A percentile compares a stretch with the other conserved stretches of the same genome.
These are phyloP conservation scores for Hypomontagnella submonticulosa DNA, from an alignment of 495 filamentous ascomycete species.

Conservation along the genomic window DNA sequence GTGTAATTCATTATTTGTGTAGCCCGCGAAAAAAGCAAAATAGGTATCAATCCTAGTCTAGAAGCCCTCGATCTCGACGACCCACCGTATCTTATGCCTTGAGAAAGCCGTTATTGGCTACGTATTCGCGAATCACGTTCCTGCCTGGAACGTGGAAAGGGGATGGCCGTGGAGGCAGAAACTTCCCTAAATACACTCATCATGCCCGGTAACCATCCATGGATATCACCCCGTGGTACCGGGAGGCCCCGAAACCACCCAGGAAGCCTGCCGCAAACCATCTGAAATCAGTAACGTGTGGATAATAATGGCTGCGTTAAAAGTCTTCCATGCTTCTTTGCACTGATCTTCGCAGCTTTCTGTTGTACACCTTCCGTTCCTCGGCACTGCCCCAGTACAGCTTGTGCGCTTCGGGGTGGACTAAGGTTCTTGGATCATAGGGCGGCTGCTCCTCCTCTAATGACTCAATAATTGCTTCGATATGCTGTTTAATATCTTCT, in stretches of 20 bases:
- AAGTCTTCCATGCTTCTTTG: slow-evolving; percentile 65
- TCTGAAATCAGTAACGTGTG: slow-evolving; percentile 1
- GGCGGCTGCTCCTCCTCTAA: slow-evolving; percentile 88
- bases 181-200: slow-evolving; percentile 24
- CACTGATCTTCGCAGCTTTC: slow-evolving; percentile 74
- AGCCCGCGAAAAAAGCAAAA: slow-evolving; percentile 33
- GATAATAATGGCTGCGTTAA: slow-evolving; percentile 23
- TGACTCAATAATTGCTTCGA: slow-evolving; percentile 84
- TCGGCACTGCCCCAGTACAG: slow-evolving; percentile 87
- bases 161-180: slow-evolving; percentile 10
- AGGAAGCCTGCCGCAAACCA: slow-evolving; percentile 4
- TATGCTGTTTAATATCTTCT: slow-evolving; percentile 85
- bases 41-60: slow-evolving; percentile 47
- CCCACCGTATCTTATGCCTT: slow-evolving; percentile 26
- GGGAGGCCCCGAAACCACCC: slow-evolving; percentile 14
- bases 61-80: slow-evolving; percentile 25
- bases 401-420: slow-evolving; percentile 86
- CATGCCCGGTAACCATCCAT: slow-evolving; percentile 12
- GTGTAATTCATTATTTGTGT: slow-evolving; percentile 20
- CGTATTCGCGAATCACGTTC: not conserved
- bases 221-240: slow-evolving; percentile 3
- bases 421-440: slow-evolving; percentile 89
- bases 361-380: slow-evolving; percentile 83
- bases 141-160: slow-evolving; percentile 8
- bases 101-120: slow-evolving; percentile 13